Base-by-base conservation (phyloP, 306 rosid species). In the Abrus precatorius region DNA sequence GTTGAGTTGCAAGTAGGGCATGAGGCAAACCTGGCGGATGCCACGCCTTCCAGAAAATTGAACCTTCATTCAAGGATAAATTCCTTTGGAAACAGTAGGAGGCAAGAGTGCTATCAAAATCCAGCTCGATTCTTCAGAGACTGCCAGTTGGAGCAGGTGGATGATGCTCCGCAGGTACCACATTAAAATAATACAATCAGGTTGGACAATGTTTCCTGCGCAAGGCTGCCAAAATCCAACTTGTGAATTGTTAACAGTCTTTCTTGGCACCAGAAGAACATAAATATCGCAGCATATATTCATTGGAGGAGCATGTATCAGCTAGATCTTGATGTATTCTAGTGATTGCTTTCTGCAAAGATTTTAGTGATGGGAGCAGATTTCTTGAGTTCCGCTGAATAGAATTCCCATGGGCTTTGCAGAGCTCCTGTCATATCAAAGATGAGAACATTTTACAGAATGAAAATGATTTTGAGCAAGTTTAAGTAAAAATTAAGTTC, bases 251-350 rank as follows among this genome's bases (percentile, higher is more conserved):
- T 50, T 44, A 20, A 41, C 69, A 13, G 11, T 86, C 89, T 88
- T 87, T 83, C 70, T 73, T 69, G 53, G 89, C 75, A 75, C 53
- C 85, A 6, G 87, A 75, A 29, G 94, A 85, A 78, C 97, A 89
- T 67, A 95, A 84, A 85, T 92, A 95, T 30, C 84, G 89, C 78
- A 93, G 94, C 91, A 72, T 88, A 69, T 85, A 91, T 84, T 95
- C 98, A 14, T 95, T 95, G 67, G 99, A 95, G 36, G 95, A 92
- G 81, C 97, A 93, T 8, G 90, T 95, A 74, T 90, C 97, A 32
- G 96, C 94, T 76, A 95, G 85, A 82, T 95, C 99, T 70, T 90
- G 97, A 85, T 95, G 97, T 11, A 82, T 85, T 86, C 85, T 85
- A 20, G 97, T 90, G 41, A 96, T 86, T 64, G 97, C 92, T 84